Conservation (phyloP, 163 green algal genomes). For the Trebouxia gelatinosa region DNA sequence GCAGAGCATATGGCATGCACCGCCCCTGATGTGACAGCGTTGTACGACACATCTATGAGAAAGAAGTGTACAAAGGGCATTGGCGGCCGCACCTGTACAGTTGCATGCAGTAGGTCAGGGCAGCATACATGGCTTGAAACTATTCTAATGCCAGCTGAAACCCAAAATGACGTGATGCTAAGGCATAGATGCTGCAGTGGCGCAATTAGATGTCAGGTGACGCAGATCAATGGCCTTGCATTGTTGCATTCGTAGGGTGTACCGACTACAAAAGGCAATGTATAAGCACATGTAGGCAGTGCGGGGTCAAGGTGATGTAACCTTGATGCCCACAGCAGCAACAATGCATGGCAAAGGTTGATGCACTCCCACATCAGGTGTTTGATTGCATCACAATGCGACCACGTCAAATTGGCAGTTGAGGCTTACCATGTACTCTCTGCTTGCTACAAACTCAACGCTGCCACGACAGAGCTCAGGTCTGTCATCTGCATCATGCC, state of each 20-base stretch:
- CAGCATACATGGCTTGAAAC: too few relatives aligned
- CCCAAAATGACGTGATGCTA: too few relatives aligned
- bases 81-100: constrained; percentile 63
- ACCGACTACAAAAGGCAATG: not conserved
- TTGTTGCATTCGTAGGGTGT: not conserved
- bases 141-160: too few relatives aligned
- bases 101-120: too few relatives aligned
- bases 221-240: not conserved
- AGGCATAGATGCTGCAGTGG: not conserved
- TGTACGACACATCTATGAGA: constrained; percentile 81
- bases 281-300: not conserved
- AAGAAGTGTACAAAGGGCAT: constrained; percentile 88
- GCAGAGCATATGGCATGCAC: constrained; percentile 70
- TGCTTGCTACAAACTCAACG: constrained; percentile 74
- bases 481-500: constrained; percentile 75
- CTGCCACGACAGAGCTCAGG: constrained; percentile 82
- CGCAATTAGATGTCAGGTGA: not conserved
- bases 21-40: constrained; percentile 72
- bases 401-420: too few relatives aligned
- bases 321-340: not conserved
- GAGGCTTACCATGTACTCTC: constrained; percentile 15
- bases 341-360: not conserved
- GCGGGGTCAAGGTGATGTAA: not conserved
- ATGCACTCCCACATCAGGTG: not conserved
- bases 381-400: not conserved